These are phyloP conservation scores for Thelonectria rubi DNA, from an alignment of 2,329 filamentous ascomycete genomes.

Conservation along the genomic window DNA sequence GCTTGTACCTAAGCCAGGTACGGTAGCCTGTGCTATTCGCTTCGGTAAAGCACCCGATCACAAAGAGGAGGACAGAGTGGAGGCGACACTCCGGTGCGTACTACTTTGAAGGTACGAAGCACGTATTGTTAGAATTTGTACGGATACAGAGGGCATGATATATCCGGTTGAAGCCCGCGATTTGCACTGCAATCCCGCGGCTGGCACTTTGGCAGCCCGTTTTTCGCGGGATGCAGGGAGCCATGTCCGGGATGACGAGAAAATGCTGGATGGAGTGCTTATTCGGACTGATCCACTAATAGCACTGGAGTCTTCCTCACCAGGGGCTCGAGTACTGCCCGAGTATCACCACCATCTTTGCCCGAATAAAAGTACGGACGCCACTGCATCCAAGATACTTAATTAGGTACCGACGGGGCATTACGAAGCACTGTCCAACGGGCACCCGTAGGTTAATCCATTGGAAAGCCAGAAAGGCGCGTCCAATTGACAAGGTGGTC, in stretches of 20 bases:
- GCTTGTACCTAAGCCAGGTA: too few species aligned
- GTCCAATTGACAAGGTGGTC: conserved; percentile 5
- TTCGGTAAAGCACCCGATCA: too few species aligned
- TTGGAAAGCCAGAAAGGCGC: not conserved
- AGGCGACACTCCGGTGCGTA: too few species aligned
- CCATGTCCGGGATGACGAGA: not conserved
- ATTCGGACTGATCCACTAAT: too few species aligned
- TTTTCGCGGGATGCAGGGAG: conserved; percentile 8
- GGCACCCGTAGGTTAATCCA: not conserved
- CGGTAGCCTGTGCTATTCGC: too few species aligned
- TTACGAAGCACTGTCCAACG: not conserved
- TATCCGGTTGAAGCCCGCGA: not conserved
- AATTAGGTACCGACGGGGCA: too few species aligned
- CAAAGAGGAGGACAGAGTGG: too few species aligned
- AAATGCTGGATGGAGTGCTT: conserved; percentile 5
- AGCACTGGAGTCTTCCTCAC: not conserved
- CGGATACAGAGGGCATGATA: too few species aligned
- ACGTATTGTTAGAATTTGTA: too few species aligned
- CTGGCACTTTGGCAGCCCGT: not conserved
- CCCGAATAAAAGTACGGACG: not conserved
- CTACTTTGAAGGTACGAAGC: too few species aligned
- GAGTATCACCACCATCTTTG: conserved; percentile 6
- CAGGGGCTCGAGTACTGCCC: conserved; percentile 8
- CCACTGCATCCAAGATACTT: not conserved
- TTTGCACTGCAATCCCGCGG: conserved; percentile 1